These are phyloP conservation scores for Cephalotrichum gorgonifer DNA, from an alignment of 2,329 filamentous ascomycete species.

Conservation along the genomic window DNA sequence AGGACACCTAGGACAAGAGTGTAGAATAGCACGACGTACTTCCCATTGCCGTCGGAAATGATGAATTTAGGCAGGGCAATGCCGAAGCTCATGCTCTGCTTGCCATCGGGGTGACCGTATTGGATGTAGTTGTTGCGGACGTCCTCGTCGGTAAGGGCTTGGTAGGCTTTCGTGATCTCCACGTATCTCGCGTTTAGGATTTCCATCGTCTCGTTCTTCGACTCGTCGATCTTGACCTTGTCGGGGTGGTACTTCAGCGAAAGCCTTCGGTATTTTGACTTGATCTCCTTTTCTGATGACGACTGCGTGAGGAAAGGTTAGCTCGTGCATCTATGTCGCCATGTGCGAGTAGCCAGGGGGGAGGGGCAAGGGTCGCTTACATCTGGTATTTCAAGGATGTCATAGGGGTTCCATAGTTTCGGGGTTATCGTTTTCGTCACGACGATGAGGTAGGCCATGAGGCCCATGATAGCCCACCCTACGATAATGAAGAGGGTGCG, in stretches of 20 bases:
- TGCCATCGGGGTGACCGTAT: constrained; percentile 93
- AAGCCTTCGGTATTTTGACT: constrained; percentile 78
- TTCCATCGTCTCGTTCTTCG: constrained; percentile 84
- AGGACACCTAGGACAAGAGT: constrained; percentile 79
- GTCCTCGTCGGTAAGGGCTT: constrained; percentile 93
- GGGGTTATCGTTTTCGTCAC: constrained; percentile 61
- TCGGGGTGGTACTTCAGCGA: constrained; percentile 86
- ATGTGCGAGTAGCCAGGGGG: not conserved
- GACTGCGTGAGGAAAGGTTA: constrained; percentile 42
- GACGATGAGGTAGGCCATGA: constrained; percentile 85
- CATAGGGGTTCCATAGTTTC: constrained; percentile 94
- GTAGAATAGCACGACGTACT: constrained; percentile 88
- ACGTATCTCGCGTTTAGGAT: constrained; percentile 81
- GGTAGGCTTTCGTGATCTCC: constrained; percentile 95
- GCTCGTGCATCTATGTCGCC: constrained; percentile 1
- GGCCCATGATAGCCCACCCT: constrained; percentile 77
- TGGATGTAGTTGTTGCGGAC: constrained; percentile 94
- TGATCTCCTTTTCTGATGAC: constrained; percentile 81
- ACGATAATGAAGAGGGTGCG: constrained; percentile 63
- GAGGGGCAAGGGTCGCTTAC: constrained; percentile 36
- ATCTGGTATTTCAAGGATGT: constrained; percentile 79
- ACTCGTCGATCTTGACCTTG: constrained; percentile 72
- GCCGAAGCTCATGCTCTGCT: constrained; percentile 95
- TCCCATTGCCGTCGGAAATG: constrained; percentile 85
- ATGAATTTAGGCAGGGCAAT: constrained; percentile 93